Evolutionary conservation across 2,329 filamentous ascomycete genomes (phyloP).

Genomic region (Trichoderma harzianum): DNA sequence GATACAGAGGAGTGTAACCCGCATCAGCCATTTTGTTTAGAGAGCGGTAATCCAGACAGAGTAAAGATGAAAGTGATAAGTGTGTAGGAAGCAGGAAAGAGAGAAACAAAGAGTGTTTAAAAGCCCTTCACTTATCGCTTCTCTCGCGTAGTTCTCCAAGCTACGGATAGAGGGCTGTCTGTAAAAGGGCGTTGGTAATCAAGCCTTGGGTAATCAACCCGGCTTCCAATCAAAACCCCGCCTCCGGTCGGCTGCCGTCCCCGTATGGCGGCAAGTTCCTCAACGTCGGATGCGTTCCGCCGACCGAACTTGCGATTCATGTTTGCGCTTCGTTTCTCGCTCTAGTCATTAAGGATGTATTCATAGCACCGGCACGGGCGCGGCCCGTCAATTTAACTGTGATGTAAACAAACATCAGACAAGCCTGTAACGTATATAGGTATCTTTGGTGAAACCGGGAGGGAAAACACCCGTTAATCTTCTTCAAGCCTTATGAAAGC

Average conservation of each 20-base stretch:
- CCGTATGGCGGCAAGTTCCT: background rate
- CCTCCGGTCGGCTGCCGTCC: background rate
- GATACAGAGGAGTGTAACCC: slow-evolving; percentile 33
- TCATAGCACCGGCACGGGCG: background rate
- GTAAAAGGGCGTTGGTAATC: background rate
- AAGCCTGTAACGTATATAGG: background rate
- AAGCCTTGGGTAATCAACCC: background rate
- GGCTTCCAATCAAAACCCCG: background rate
- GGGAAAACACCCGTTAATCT: background rate
- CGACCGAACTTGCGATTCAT: background rate
- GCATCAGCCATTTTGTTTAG: slow-evolving; percentile 22
- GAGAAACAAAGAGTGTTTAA: background rate
- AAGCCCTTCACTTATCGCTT: background rate
- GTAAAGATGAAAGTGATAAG: background rate
- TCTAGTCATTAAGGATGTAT: background rate
- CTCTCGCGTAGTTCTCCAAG: background rate
- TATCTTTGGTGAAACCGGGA: background rate
- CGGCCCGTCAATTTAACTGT: background rate
- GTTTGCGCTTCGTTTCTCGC: background rate
- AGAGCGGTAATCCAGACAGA: background rate
- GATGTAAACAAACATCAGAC: background rate
- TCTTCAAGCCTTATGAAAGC: background rate
- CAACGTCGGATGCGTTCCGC: background rate
- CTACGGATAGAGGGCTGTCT: background rate
- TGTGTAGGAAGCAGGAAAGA: background rate